phyloP scores from a whole-genome alignment of 192 early-diverging fungal species.

The Chytriomyces sp. region DNA sequence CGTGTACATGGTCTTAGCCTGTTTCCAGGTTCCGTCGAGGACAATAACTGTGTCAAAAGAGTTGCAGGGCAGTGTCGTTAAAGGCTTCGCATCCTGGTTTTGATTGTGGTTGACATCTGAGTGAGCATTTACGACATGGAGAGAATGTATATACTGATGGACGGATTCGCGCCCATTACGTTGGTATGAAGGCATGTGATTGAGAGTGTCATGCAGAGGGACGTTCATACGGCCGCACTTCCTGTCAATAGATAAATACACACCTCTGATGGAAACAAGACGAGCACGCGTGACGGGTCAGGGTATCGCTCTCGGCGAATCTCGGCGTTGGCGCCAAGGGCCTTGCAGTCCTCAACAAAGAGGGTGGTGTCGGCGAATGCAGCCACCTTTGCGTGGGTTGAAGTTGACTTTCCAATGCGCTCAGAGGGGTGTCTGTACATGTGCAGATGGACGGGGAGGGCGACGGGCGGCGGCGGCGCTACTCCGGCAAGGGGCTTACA shows the following conservation, averaged over 20 bases:
- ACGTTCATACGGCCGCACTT: too few species aligned
- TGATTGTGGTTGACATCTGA: background rate
- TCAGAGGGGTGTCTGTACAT: slow-evolving; percentile 80
- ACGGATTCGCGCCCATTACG: too few species aligned
- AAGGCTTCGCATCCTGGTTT: slow-evolving; percentile 63
- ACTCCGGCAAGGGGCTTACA: background rate
- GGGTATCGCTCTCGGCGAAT: slow-evolving; percentile 43
- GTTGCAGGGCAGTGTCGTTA: too few species aligned
- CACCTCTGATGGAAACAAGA: slow-evolving; percentile 88
- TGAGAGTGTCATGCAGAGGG: too few species aligned
- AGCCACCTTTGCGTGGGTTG: slow-evolving; percentile 79
- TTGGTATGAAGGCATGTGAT: too few species aligned
- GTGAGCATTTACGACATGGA: too few species aligned
- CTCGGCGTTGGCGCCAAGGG: background rate
- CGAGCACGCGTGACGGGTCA: slow-evolving; percentile 66
- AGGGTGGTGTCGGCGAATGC: slow-evolving; percentile 72
- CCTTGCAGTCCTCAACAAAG: slow-evolving; percentile 40
- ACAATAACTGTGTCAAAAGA: slow-evolving; percentile 80
- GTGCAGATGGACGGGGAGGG: slow-evolving; percentile 7
- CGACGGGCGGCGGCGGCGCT: background rate
- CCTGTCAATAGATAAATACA: slow-evolving; percentile 14
- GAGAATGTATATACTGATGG: too few species aligned
- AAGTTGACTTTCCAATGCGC: slow-evolving; percentile 83
- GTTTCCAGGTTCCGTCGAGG: slow-evolving; percentile 94
- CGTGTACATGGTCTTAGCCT: slow-evolving; percentile 61